phyloP scores from a whole-genome alignment of 129 eudicot genomes.

The Erigeron canadensis region DNA sequence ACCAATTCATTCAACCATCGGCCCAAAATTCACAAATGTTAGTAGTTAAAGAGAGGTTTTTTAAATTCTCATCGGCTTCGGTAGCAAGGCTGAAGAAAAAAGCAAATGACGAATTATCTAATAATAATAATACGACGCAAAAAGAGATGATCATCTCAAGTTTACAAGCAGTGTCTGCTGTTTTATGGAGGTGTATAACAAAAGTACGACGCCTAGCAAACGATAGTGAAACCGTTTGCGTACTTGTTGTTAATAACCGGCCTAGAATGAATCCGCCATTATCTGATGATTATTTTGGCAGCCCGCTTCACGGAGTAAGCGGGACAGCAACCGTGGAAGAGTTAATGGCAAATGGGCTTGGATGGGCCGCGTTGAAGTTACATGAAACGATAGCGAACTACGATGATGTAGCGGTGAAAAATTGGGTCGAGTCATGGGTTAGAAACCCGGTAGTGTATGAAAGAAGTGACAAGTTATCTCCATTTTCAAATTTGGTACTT shows the following conservation, averaged over 20 bases:
- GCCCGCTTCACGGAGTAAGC: slow-evolving; percentile 1
- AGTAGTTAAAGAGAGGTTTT: slow-evolving; percentile 34
- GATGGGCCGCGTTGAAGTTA: slow-evolving; percentile 50
- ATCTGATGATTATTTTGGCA: too few relatives aligned
- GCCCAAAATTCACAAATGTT: slow-evolving; percentile 28
- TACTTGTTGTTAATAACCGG: slow-evolving; percentile 28
- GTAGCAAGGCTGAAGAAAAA: too few relatives aligned
- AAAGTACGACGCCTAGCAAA: slow-evolving; percentile 9
- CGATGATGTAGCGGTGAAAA: slow-evolving; percentile 12
- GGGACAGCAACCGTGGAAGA: slow-evolving; percentile 21
- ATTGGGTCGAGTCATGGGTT: slow-evolving; percentile 26
- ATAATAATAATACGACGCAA: too few relatives aligned
- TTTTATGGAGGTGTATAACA: slow-evolving; percentile 56
- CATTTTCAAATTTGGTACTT: slow-evolving; percentile 9
- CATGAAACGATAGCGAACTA: slow-evolving; percentile 31
- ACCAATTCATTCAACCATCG: slow-evolving; percentile 41
- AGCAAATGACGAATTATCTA: slow-evolving; percentile 27
- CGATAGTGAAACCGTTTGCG: slow-evolving; percentile 29
- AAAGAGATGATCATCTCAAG: too few relatives aligned
- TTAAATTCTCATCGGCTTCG: slow-evolving; percentile 42
- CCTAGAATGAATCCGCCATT: slow-evolving; percentile 47
- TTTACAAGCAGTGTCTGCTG: slow-evolving; percentile 46
- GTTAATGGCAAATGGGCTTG: slow-evolving; percentile 33
- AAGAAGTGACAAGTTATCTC: neutral
- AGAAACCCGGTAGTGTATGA: slow-evolving; percentile 13